Conservation (phyloP, 2,329 filamentous ascomycete species). For the Aspergillus arachidicola region DNA sequence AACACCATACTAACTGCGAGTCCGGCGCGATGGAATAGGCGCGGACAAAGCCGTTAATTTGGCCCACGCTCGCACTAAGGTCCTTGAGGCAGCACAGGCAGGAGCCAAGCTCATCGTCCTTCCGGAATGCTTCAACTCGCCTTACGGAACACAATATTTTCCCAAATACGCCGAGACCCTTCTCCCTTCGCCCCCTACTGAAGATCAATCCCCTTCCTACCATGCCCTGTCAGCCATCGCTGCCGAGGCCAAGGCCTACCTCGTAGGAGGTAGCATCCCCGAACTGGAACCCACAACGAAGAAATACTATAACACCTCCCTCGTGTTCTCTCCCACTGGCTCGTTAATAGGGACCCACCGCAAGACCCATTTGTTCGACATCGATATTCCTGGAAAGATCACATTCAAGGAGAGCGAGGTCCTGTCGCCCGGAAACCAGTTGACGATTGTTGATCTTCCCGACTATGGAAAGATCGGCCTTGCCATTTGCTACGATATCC, state of each 20-base stretch:
- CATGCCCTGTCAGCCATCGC: slow-evolving; percentile 82
- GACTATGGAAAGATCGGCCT: slow-evolving; percentile 86
- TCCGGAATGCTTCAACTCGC: slow-evolving; percentile 98
- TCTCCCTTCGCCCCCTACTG: slow-evolving; percentile 72
- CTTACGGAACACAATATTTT: slow-evolving; percentile 91
- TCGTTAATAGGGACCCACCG: slow-evolving; percentile 83
- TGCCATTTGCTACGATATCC: slow-evolving; percentile 96
- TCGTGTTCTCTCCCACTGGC: slow-evolving; percentile 79
- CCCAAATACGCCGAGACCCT: slow-evolving; percentile 88
- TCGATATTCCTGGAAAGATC: slow-evolving; percentile 94
- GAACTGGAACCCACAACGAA: slow-evolving; percentile 70
- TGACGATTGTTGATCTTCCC: slow-evolving; percentile 83
- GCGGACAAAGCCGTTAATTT: slow-evolving; percentile 87
- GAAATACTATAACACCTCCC: slow-evolving; percentile 85
- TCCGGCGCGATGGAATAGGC: slow-evolving; percentile 45
- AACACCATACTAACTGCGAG: slow-evolving; percentile 8
- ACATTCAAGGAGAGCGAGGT: slow-evolving; percentile 89
- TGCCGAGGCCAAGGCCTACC: slow-evolving; percentile 73
- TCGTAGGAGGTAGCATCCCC: slow-evolving; percentile 91
- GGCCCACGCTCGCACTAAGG: slow-evolving; percentile 74
- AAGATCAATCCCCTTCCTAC: slow-evolving; percentile 76
- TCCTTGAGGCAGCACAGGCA: slow-evolving; percentile 73
- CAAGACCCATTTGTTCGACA: slow-evolving; percentile 97
- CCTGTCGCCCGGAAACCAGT: slow-evolving; percentile 77
- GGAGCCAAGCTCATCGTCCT: slow-evolving; percentile 88